Conservation (phyloP, 2,329 filamentous ascomycete genomes). For the Verticillium nonalfalfae region DNA sequence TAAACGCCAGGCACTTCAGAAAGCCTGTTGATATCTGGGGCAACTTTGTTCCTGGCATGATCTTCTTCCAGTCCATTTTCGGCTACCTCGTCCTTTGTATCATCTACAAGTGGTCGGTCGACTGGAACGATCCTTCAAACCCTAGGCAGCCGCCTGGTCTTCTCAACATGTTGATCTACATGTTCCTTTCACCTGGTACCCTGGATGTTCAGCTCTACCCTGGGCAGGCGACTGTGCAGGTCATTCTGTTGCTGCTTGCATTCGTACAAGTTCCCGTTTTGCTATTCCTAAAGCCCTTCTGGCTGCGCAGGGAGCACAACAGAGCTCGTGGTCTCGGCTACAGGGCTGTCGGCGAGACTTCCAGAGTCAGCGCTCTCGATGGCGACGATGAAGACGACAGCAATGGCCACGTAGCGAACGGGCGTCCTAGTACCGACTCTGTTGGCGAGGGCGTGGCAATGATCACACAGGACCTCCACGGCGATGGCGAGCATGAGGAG, state of each 20-base stretch:
- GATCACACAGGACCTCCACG: slow-evolving; percentile 76
- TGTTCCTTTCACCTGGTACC: slow-evolving; percentile 87
- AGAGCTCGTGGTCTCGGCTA: slow-evolving; percentile 81
- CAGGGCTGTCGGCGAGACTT: slow-evolving; percentile 84
- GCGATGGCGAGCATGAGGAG: slow-evolving; percentile 80
- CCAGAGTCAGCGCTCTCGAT: slow-evolving; percentile 82
- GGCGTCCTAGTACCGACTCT: slow-evolving; percentile 41
- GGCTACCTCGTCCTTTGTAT: slow-evolving; percentile 93
- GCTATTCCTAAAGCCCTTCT: slow-evolving; percentile 92
- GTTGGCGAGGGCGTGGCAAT: slow-evolving; percentile 80
- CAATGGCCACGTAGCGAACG: slow-evolving; percentile 60
- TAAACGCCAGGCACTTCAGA: slow-evolving; percentile 95
- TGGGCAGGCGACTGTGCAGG: slow-evolving; percentile 71
- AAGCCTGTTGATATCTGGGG: slow-evolving; percentile 93
- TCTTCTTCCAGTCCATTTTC: slow-evolving; percentile 99
- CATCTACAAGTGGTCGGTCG: slow-evolving; percentile 92
- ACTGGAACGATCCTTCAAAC: slow-evolving; percentile 62
- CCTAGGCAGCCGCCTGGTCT: slow-evolving; percentile 72
- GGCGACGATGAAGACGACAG: slow-evolving; percentile 66
- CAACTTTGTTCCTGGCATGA: slow-evolving; percentile 96
- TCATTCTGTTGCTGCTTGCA: slow-evolving; percentile 73
- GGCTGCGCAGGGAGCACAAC: slow-evolving; percentile 91
- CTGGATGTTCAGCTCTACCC: slow-evolving; percentile 68
- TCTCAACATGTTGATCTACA: slow-evolving; percentile 99
- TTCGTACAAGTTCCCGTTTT: slow-evolving; percentile 83